Base-by-base conservation (phyloP, 2,329 filamentous ascomycete species). In the Chaetomiaceae sp. region DNA sequence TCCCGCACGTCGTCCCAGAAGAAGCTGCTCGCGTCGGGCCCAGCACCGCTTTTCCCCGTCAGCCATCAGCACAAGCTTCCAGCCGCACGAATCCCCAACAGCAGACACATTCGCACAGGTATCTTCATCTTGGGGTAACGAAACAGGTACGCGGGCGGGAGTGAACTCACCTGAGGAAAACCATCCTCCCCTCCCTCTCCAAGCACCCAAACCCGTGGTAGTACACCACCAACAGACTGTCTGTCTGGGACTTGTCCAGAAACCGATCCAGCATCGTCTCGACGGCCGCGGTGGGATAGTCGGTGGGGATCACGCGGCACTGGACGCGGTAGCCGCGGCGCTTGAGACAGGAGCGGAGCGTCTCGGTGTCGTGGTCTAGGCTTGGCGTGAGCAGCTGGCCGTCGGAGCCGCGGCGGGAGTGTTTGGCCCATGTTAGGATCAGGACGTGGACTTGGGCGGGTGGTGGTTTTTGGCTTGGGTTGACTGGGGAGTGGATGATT, bases 1-100 rank as follows among this genome's bases (percentile, higher is more conserved):
- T 59, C 58, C 16, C 59, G 48, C 29, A 62, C 51, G 48, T 62
- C 61, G 25, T 61, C 55, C 61, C 59, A 62, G 48, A 57, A 60
- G 52, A 61, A 61, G 11, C 34, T 44, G 16, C 43, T 48, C 21
- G 38, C 51, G 11, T 27, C 37, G 0, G 44, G 37, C 5, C 5
- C 29, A 21, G 42, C 42, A 3, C 42, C 34, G 10, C 43, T 53
- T 18, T n/a, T 1, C 13, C 25, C 10, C 20, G n/a, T 4, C 2
- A 13, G 27, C 36, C 14, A 32, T 27, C 38, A 25, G 25, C 36
- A 16, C 23, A 20, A 20, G 13, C 7, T 4, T n/a, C n/a, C 6
- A n/a, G 3, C 23, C 8, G n/a, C n/a, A n/a, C n/a, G 14, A 29
- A 10, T 27, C 2, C 27, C 4, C 7, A 10, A 7, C 4, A 18